Evolutionary conservation across 2,329 filamentous ascomycete genomes (phyloP).

Genomic region (Ceratocystis destructans): DNA sequence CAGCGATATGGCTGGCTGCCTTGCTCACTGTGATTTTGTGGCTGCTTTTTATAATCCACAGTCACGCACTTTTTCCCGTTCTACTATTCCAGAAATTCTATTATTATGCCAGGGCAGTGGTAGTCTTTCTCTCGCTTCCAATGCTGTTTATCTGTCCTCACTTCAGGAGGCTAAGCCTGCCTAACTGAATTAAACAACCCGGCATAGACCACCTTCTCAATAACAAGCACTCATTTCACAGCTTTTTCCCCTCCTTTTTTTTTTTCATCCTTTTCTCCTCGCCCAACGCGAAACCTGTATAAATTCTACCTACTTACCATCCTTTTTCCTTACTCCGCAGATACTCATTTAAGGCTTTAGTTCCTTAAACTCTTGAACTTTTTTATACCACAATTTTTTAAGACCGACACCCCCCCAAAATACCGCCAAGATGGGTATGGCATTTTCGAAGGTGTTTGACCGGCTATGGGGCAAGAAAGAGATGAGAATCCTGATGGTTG

Average conservation of each 20-base stretch:
- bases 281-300: neutral
- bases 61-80: neutral
- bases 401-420: slow-evolving; percentile 23
- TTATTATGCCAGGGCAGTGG: neutral
- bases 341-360: slow-evolving; percentile 13
- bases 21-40: neutral
- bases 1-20: neutral
- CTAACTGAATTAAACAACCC: slow-evolving; percentile 14
- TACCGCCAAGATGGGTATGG: slow-evolving; percentile 66
- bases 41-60: neutral
- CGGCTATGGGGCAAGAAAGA: slow-evolving; percentile 99
- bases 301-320: slow-evolving; percentile 5
- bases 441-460: slow-evolving; percentile 93
- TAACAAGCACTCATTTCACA: neutral
- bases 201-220: slow-evolving; percentile 11
- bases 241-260: slow-evolving; percentile 3
- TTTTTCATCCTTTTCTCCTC: neutral
- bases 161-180: slow-evolving; percentile 18
- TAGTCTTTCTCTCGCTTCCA: neutral
- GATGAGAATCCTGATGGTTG: slow-evolving; percentile 99
- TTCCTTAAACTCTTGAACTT: slow-evolving; percentile 14
- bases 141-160: slow-evolving; percentile 20
- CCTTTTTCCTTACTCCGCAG: neutral
- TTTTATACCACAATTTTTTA: slow-evolving; percentile 14
- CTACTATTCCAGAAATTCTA: neutral